A percentile compares a stretch with the other conserved stretches of the same genome.
phyloP scores from a whole-genome alignment of 1,284 basidiomycete species.

The Laetiporus sulphureus region DNA sequence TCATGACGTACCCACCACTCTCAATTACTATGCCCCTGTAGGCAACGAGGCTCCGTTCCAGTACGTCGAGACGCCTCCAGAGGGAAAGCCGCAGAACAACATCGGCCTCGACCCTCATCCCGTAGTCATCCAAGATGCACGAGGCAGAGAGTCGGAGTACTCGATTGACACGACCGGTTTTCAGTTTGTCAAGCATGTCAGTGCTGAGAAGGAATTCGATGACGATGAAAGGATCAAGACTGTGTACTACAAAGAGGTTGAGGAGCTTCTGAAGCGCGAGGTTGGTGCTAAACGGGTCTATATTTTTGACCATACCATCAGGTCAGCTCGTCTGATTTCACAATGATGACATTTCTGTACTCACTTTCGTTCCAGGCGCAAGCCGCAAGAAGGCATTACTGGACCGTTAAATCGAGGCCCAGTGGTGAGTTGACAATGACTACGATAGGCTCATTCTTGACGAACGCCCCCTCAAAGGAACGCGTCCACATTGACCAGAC shows the following conservation, averaged over 20 bases:
- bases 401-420: conserved; percentile 21
- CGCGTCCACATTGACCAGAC: conserved; percentile 55
- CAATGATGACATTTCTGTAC: neutral
- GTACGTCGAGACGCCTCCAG: conserved; percentile 21
- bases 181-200: conserved; percentile 29
- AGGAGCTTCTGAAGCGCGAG: conserved; percentile 35
- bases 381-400: conserved; percentile 9
- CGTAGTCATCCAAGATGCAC: conserved; percentile 24
- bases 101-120: conserved; percentile 19
- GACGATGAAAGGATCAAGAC: conserved; percentile 33
- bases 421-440: conserved; percentile 23
- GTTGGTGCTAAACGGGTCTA: conserved; percentile 35
- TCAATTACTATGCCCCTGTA: conserved; percentile 26
- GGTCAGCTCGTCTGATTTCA: conserved; percentile 18
- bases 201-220: conserved; percentile 34
- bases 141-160: conserved; percentile 28
- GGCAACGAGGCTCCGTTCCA: conserved; percentile 21
- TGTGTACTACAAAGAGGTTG: conserved; percentile 36
- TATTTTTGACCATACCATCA: conserved; percentile 41
- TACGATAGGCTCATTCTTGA: conserved; percentile 3
- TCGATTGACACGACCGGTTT: conserved; percentile 38
- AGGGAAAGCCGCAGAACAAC: conserved; percentile 18
- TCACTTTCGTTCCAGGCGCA: conserved; percentile 13
- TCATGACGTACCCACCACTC: conserved; percentile 24
- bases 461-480: conserved; percentile 11